Evolutionary conservation across 2,329 filamentous ascomycete genomes (phyloP), one percentile per base, ranked within the genome.

Genomic region (Colletotrichum sp.): DNA sequence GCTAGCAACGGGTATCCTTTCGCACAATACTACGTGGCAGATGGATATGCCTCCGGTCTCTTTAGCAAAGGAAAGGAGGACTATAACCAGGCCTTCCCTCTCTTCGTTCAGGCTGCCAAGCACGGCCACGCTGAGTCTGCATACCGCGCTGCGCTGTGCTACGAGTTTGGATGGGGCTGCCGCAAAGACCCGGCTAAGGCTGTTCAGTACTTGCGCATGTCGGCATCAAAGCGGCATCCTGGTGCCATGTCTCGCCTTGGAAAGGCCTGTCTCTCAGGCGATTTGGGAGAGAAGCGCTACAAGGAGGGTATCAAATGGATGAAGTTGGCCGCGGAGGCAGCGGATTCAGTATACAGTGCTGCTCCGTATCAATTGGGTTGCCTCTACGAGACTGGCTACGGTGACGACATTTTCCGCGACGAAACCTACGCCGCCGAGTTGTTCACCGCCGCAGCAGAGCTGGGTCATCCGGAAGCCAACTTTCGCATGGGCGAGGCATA

Each of bases 131-230:
- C 97, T 64, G 97, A 99, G 87, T 97, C 97, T 72, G 96, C 94
- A 44, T 99, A 98, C 85, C 94, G 97, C 71, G 94, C 96, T 68
- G 97, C 95, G 18, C 89, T 99, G 72, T 98, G 96, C 87, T 99
- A 99, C 86, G 97, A 99, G 84, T 99, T 98, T 85, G 97, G 96
- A 77, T 99, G 97, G 97, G 97, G 97, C 55, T 98, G 94, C 81
- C 93, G 95, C 73, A 95, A 95, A 81, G 96, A 98, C 81, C 94
- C 95, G 73, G 92, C 94, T 66, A 98, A 98, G 85, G 96, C 97
- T 59, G 95, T 98, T 2, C 96, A 99, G 83, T 99, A 97, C 84
- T 94, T 98, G 82, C 93, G 96, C 71, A 93, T 94, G 77, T 95
- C 96, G 12, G 96, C 97, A 3, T 95, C 96, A 8, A 99, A 98